A percentile compares a stretch with the other conserved stretches of the same genome.
Conservation (phyloP, 176 grass and related monocot genomes). For the Juncus effusus region DNA sequence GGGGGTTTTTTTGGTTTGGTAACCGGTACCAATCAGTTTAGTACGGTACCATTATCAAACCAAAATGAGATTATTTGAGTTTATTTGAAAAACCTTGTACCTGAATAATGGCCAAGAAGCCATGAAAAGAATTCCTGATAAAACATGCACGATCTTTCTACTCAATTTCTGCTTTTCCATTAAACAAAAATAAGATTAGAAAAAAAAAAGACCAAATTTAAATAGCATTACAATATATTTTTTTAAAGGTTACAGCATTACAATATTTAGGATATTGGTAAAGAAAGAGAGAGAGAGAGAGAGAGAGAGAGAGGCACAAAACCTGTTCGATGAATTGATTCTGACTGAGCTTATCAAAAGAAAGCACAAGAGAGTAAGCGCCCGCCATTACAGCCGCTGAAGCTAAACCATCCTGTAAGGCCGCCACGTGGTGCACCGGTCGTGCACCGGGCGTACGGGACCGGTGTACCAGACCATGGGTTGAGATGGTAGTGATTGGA, state of each 20-base stretch:
- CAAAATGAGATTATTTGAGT: not conserved
- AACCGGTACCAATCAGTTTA: not conserved
- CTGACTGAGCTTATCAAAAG: slow-evolving; percentile 58
- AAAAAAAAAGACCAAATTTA: not conserved
- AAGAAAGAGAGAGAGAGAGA: too few species aligned
- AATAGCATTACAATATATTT: not conserved
- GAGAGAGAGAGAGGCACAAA: not conserved
- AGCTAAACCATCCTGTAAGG: slow-evolving; percentile 50
- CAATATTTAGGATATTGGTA: not conserved
- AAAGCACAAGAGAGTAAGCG: slow-evolving; percentile 63
- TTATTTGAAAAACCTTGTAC: slow-evolving; percentile 15
- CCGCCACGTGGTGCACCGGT: not conserved
- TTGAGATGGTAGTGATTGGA: not conserved
- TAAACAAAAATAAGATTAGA: slow-evolving; percentile 6
- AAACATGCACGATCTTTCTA: slow-evolving; percentile 83
- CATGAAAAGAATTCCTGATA: slow-evolving; percentile 87
- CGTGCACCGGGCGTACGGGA: not conserved
- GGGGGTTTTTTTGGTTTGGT: too few species aligned
- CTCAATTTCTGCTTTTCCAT: slow-evolving; percentile 60
- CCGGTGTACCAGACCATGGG: slow-evolving; percentile 7
- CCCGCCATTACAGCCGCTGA: slow-evolving; percentile 44
- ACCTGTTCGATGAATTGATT: slow-evolving; percentile 74
- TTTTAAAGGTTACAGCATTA: not conserved
- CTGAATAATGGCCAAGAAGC: slow-evolving; percentile 88
- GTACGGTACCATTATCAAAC: not conserved